Conservation (phyloP, 1,139 yeast genomes). For the Hyphopichia pseudoburtonii region DNA sequence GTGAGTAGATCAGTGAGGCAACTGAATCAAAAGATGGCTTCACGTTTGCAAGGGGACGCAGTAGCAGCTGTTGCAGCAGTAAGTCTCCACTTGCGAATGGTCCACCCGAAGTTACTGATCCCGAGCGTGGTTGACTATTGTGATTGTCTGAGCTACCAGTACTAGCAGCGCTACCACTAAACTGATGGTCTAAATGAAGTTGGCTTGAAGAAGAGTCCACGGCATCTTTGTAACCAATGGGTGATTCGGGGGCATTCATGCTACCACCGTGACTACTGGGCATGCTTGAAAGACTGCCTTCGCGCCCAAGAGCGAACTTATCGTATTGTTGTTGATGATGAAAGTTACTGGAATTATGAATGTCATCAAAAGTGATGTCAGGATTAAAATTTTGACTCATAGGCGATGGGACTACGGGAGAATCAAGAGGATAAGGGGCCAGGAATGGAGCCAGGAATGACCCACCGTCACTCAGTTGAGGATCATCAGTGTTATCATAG, state of each 20-base stretch:
- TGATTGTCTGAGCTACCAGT: too few species aligned
- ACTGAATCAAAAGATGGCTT: background rate
- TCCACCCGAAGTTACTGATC: too few species aligned
- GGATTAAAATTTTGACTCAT: constrained; percentile 6
- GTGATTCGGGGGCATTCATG: background rate
- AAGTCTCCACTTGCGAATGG: too few species aligned
- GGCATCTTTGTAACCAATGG: background rate
- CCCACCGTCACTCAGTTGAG: background rate
- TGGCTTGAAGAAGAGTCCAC: too few species aligned
- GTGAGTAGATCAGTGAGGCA: constrained; percentile 2
- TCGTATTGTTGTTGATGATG: background rate
- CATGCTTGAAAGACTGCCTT: background rate
- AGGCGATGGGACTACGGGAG: constrained; percentile 17
- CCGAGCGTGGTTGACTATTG: background rate
- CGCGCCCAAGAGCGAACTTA: background rate
- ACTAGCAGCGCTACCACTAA: too few species aligned
- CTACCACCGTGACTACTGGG: background rate
- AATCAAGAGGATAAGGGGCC: constrained; percentile 20
- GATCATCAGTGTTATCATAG: background rate
- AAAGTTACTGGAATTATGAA: background rate
- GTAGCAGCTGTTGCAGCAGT: too few species aligned
- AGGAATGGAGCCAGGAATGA: background rate
- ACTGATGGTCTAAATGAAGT: too few species aligned
- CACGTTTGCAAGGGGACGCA: background rate
- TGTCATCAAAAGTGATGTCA: constrained; percentile 8